Base-by-base conservation (phyloP, 1,139 yeast species). In the Kodamaea derodonti region DNA sequence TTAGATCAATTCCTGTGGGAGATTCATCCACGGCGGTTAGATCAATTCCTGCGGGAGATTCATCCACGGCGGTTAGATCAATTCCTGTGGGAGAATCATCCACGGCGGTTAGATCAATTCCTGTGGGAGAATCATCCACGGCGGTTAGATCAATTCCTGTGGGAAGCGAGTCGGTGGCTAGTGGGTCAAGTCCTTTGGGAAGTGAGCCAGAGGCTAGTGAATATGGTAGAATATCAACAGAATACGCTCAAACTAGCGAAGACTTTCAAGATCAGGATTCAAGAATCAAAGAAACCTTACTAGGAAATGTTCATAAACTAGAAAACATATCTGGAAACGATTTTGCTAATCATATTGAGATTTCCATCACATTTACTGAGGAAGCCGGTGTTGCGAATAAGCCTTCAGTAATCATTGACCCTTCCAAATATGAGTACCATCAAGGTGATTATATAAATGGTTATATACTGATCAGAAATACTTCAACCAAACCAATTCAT, bases 361-460 rank as follows among this genome's bases (percentile, higher is more conserved):
- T 66, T 15, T 45, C 57, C 3, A 46, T 64, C 16, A 48, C 47
- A 29, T 68, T 65, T 42, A 69, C 72, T 3, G 57, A 60, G 31
- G 63, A 65, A 12, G 52, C 65, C 12, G 62, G 70, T 16, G 50
- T 54, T 33, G 18, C 48, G 3, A 60, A 63, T 5, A 49, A 48
- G 29, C 69, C 69, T 2, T 30, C 31, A 8, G 55, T 48, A 30
- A 41, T 50, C 13, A 55, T 68, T 11, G 66, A 67, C 33, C 65
- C 69, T 3, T 52, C 57, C 36, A 39, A 52, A 18, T 54, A 46
- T 42, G 73, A 68, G 38, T 69, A 62, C 43, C 59, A 58, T 27
- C 69, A 62, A 38, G 74, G 74, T 8, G 72, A 67, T 43, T 56
- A 44, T 20, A 49, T 69, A 17, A 61, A 67, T 42, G 75, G 75